Percentiles rank a stretch among this genome's conserved stretches.
These are phyloP conservation scores for Trichosporon ovoides DNA, from an alignment of 1,284 basidiomycete species.

Conservation along the genomic window DNA sequence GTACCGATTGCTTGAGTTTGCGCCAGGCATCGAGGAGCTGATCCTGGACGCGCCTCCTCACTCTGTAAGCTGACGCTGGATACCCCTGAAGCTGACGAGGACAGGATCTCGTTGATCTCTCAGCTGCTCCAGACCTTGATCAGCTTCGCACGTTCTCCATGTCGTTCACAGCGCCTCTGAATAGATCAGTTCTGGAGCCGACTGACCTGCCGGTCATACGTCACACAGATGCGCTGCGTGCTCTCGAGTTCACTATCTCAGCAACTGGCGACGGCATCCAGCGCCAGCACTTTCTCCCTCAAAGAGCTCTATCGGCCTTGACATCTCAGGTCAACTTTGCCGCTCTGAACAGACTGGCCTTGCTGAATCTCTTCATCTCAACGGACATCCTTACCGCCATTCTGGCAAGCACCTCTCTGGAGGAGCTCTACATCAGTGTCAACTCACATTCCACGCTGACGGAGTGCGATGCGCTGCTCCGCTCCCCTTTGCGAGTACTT, in stretches of 20 bases:
- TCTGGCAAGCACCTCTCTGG: constrained; percentile 20
- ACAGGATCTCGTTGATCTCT: constrained; percentile 32
- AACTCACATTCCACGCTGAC: constrained; percentile 13
- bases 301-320: constrained; percentile 16
- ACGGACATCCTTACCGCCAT: constrained; percentile 16
- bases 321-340: constrained; percentile 20
- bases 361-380: constrained; percentile 34
- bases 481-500: constrained; percentile 23
- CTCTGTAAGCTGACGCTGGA: constrained; percentile 22
- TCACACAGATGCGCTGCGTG: constrained; percentile 17
- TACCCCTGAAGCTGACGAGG: not conserved
- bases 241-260: constrained; percentile 36
- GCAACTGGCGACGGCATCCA: not conserved
- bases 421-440: constrained; percentile 37
- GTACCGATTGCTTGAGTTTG: constrained; percentile 27
- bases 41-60: constrained; percentile 38
- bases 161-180: constrained; percentile 25
- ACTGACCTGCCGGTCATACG: constrained; percentile 33
- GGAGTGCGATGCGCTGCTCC: constrained; percentile 14
- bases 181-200: constrained; percentile 10
- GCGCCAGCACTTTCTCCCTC: constrained; percentile 20
- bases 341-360: constrained; percentile 26
- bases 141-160: constrained; percentile 29
- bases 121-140: constrained; percentile 23
- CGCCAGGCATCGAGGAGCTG: constrained; percentile 33